Evolutionary conservation across 2,329 filamentous ascomycete genomes (phyloP), one percentile per base, ranked within the genome.

Genomic region (Stachybotrys elegans): DNA sequence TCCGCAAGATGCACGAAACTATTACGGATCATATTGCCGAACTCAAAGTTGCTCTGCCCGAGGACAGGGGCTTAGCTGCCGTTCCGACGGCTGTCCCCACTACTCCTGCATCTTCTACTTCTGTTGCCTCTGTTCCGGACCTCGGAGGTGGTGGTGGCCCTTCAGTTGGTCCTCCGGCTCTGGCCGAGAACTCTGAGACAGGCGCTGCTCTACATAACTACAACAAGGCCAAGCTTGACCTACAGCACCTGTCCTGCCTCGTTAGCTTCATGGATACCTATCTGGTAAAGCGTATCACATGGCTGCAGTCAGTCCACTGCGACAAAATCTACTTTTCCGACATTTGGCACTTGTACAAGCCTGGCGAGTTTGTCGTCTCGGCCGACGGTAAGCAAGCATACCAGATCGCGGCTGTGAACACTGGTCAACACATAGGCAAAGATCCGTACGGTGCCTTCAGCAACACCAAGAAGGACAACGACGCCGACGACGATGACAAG

Each of bases 241-340:
- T 66, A 4, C 62, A 66, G 34, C 63, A 66, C n/a, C 46, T 66
- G 12, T 53, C 59, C 2, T 51, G 55, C n/a, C 62, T 66, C 16
- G 57, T 66, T 17, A 7, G 12, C 12, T 35, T 35, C 17, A 35
- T 35, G 32, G 17, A 35, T 11, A 17, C 9, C 12, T 13, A 35
- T 17, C 32, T 35, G 17, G 17, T 8, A 11, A 35, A 13, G 32
- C 12, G 17, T 8, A 19, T 35, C 17, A 16, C 32, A 7, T 35
- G 12, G 12, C 32, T 35, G 32, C 12, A 35, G 12, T 35, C 32
- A 8, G 32, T 35, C 16, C 17, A 8, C 6, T 37, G 36, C 16
- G n/a, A 6, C 31, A 45, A 23, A 6, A 40, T 45, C 22, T 37
- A 17, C 22, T 50, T 50, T 16, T 41, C 38, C 2, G 46, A 46